Percentiles rank a stretch among this genome's conserved stretches.
These are phyloP conservation scores for Russula sp. DNA, from an alignment of 768 basidiomycete species.

Conservation along the genomic window DNA sequence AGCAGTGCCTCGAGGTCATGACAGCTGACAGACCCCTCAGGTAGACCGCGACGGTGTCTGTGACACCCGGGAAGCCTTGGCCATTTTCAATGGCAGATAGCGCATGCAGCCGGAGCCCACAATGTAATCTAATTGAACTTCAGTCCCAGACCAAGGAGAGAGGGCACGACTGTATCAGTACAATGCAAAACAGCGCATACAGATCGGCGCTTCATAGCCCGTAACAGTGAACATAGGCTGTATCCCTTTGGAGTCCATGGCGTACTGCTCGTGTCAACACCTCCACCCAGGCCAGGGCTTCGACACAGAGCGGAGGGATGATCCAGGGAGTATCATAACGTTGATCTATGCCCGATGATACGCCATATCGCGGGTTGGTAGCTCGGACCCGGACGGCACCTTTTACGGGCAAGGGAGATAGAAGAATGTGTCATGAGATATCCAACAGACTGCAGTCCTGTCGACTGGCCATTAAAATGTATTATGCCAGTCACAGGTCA, in stretches of 20 bases:
- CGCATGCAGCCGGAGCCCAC: not conserved
- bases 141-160: not conserved
- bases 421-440: not conserved
- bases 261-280: not conserved
- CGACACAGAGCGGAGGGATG: not conserved
- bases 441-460: slow-evolving; percentile 21
- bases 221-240: not conserved
- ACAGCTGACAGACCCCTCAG: not conserved
- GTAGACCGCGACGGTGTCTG: not conserved
- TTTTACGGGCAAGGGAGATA: slow-evolving; percentile 54
- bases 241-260: slow-evolving; percentile 6
- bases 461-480: not conserved
- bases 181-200: not conserved
- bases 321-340: not conserved
- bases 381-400: slow-evolving; percentile 65
- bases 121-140: not conserved
- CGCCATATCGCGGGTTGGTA: slow-evolving; percentile 55
- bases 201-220: not conserved
- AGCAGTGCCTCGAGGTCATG: too few species aligned
- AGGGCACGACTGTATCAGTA: not conserved
- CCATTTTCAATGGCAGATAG: not conserved
- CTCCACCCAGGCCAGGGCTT: not conserved
- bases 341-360: slow-evolving; percentile 71
- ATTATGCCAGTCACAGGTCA: not conserved
- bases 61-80: not conserved